Evolutionary conservation across 768 basidiomycete genomes (phyloP), one percentile per base, ranked within the genome.

Genomic region (Boletus pseudo-olivaceus): DNA sequence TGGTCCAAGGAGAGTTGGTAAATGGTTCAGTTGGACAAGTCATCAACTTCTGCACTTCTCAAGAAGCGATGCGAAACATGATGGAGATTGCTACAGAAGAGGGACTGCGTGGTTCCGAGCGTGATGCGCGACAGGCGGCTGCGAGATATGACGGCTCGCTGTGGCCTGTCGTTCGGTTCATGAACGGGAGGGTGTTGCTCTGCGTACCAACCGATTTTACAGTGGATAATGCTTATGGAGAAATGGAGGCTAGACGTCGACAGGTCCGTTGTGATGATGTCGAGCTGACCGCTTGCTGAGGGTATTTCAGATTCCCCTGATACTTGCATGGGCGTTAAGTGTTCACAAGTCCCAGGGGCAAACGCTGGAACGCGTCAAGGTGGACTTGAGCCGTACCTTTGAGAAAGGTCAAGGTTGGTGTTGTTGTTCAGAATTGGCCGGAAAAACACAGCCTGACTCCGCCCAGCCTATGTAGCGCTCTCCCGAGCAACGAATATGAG

Each of bases 291-390:
- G 26, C n/a, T 54, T 15, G 6, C 42, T 50, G 42, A 53, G 4
- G 80, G 67, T 45, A 29, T 39, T 58, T 30, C 35, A 82, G 80
- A 59, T 85, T 9, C 81, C 82, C 3, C 60, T 87, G 6, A 84
- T 85, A 47, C 72, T 93, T n/a, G 85, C 93, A 0, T 94, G 91
- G 88, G 91, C 92, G 0, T 76, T 94, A 66, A 87, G 85, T 45
- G 84, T 94, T 34, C 91, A 94, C 72, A 95, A 95, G 66, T 87
- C 87, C 5, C 93, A 96, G 37, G 93, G 93, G 0, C 93, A 94
- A 68, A 95, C 93, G 0, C 72, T 96, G 41, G 82, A 90, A 47
- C 77, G 90, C 46, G 90, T 94, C 53, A 88, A 85, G 55, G 88
- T 94, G 4, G 84, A 94, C 63, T 78, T 95, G 27, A 67, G 73